These are phyloP conservation scores for Cryptosporidium baileyi DNA, from an alignment of 169 alveolate genomes.

Conservation along the genomic window DNA sequence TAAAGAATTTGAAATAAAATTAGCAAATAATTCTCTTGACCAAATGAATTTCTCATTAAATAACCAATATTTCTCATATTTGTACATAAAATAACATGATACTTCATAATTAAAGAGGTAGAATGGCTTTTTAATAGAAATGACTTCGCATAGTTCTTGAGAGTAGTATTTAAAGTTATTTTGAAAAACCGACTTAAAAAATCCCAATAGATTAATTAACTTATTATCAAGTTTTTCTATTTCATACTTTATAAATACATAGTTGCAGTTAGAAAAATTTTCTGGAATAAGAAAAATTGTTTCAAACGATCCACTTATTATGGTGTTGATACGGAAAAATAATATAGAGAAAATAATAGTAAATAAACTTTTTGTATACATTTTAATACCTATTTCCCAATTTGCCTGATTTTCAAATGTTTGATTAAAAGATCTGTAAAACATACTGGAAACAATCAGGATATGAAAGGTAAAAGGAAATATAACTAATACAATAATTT, in stretches of 20 bases:
- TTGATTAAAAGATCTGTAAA: neutral
- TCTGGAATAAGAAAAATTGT: constrained; percentile 12
- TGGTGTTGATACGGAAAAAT: neutral
- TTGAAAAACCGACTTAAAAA: neutral
- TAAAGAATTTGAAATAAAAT: neutral
- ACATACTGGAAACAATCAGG: neutral
- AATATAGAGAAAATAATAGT: constrained; percentile 9
- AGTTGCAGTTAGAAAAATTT: constrained; percentile 23
- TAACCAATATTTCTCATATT: constrained; percentile 48
- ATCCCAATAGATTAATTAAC: neutral
- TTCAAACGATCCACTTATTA: constrained; percentile 8
- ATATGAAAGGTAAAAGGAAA: constrained; percentile 26
- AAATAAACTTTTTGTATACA: constrained; percentile 37
- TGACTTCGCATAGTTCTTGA: neutral
- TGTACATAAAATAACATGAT: neutral
- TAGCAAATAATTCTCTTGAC: constrained; percentile 37
- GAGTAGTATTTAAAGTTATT: neutral
- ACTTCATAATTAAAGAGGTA: neutral
- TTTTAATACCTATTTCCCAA: constrained; percentile 27
- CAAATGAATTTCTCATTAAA: constrained; percentile 14
- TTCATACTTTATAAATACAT: neutral
- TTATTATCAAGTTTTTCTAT: neutral
- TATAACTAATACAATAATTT: neutral
- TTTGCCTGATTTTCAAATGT: neutral
- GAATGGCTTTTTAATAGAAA: neutral